These are phyloP conservation scores for Rhizopogon sp. DNA, from an alignment of 768 basidiomycete genomes.

Conservation along the genomic window DNA sequence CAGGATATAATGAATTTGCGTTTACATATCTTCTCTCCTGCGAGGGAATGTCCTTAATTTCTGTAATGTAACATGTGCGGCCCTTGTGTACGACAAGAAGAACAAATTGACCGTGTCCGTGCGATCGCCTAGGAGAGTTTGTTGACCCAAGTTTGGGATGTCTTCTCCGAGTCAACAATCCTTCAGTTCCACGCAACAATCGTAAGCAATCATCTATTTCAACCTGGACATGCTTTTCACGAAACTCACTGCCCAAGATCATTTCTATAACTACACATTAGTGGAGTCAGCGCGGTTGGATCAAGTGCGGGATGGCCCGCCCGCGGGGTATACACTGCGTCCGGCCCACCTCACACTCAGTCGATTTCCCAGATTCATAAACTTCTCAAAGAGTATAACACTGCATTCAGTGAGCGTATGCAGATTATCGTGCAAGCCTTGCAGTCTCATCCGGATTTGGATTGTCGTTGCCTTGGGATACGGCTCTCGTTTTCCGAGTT, in stretches of 20 bases:
- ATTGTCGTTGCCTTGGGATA: slow-evolving; percentile 87
- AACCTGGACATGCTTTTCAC: neutral
- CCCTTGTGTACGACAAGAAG: no score
- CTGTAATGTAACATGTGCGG: no score
- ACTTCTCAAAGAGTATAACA: slow-evolving; percentile 67
- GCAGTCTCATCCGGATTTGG: slow-evolving; percentile 79
- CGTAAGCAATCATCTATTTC: slow-evolving; percentile 40
- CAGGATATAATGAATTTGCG: no score
- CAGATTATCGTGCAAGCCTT: slow-evolving; percentile 71
- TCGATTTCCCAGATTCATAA: slow-evolving; percentile 53
- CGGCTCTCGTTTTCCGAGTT: slow-evolving; percentile 81
- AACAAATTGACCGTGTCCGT: no score
- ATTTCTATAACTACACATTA: slow-evolving; percentile 84
- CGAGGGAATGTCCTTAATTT: no score
- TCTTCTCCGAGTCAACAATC: slow-evolving; percentile 73
- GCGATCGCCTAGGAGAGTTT: slow-evolving; percentile 53
- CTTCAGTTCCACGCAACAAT: slow-evolving; percentile 82
- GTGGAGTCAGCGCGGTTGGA: slow-evolving; percentile 82
- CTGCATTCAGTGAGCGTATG: slow-evolving; percentile 71
- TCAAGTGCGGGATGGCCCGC: slow-evolving; percentile 53
- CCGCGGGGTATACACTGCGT: slow-evolving; percentile 62
- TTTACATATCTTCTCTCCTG: no score
- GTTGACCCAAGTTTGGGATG: slow-evolving; percentile 69
- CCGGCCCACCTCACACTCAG: slow-evolving; percentile 27
- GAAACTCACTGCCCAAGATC: slow-evolving; percentile 51